Conservation (phyloP, 2,329 filamentous ascomycete species). For the Ciborinia camelliae region DNA sequence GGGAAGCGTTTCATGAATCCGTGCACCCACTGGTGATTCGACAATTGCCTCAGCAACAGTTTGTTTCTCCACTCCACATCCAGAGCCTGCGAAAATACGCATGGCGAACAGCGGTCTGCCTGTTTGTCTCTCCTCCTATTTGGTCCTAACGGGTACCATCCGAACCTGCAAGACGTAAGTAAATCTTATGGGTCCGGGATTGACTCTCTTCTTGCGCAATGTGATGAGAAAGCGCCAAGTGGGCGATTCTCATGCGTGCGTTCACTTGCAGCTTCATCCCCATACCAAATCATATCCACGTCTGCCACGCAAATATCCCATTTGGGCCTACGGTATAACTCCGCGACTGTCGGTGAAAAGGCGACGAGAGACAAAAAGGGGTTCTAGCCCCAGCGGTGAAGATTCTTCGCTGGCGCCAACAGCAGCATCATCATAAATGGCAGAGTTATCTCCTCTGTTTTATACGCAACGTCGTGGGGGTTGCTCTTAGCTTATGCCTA, state of each 20-base stretch:
- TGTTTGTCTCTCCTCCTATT: conserved; percentile 2
- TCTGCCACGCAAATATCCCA: conserved; percentile 10
- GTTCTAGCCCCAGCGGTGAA: conserved; percentile 18
- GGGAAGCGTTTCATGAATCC: too few species aligned
- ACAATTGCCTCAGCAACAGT: conserved; percentile 18
- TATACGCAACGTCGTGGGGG: background rate
- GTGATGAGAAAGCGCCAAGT: conserved; percentile 19
- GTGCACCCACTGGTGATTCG: too few species aligned
- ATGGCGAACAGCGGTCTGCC: conserved; percentile 21
- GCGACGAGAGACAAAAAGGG: conserved; percentile 11
- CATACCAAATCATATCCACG: conserved; percentile 14
- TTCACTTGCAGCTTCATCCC: conserved; percentile 15
- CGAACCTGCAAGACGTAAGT: conserved; percentile 19
- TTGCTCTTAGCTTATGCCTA: background rate
- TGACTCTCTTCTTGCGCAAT: conserved; percentile 20
- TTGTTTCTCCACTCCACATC: conserved; percentile 8
- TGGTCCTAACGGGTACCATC: conserved; percentile 12
- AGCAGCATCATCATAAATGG: conserved; percentile 4
- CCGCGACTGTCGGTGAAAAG: conserved; percentile 18
- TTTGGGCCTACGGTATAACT: conserved; percentile 1
- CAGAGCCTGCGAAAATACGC: conserved; percentile 6
- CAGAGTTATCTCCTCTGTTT: conserved; percentile 1
- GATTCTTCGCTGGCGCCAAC: conserved; percentile 15
- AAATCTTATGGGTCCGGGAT: conserved; percentile 10
- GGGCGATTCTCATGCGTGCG: conserved; percentile 18